phyloP scores from a whole-genome alignment of 768 basidiomycete genomes.

The Leccinum pellstonianum region DNA sequence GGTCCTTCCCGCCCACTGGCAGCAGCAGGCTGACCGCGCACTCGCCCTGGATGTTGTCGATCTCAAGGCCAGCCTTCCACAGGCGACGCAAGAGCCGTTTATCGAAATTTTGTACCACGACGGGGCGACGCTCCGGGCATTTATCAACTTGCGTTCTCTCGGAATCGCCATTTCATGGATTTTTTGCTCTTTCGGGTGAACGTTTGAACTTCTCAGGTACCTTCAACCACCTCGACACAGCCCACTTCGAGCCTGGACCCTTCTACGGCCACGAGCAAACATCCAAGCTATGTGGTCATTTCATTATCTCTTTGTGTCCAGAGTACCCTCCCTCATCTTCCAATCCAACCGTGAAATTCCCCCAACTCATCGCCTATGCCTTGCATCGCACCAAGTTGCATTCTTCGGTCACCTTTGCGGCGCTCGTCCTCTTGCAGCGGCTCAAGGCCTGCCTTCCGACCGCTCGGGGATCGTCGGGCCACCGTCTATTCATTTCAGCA shows the following conservation, averaged over 20 bases:
- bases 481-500: constrained; percentile 67
- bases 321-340: constrained; percentile 60
- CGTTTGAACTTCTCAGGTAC: constrained; percentile 17
- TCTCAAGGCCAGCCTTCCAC: too few species aligned
- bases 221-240: constrained; percentile 31
- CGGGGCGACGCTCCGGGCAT: too few species aligned
- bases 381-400: constrained; percentile 67
- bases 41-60: too few species aligned
- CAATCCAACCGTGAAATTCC: constrained; percentile 37
- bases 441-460: constrained; percentile 73
- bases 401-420: constrained; percentile 43
- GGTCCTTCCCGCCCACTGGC: too few species aligned
- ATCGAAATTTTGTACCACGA: too few species aligned
- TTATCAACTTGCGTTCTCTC: too few species aligned
- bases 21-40: too few species aligned
- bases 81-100: too few species aligned
- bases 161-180: too few species aligned
- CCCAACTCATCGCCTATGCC: constrained; percentile 65
- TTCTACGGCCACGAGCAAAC: constrained; percentile 66
- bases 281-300: constrained; percentile 68
- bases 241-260: constrained; percentile 25
- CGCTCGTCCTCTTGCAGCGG: constrained; percentile 52
- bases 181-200: too few species aligned
- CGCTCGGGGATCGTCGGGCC: constrained; percentile 72
- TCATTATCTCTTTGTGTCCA: constrained; percentile 86